Base-by-base conservation (phyloP, 495 filamentous ascomycete species). In the Pyronema omphalodes region DNA sequence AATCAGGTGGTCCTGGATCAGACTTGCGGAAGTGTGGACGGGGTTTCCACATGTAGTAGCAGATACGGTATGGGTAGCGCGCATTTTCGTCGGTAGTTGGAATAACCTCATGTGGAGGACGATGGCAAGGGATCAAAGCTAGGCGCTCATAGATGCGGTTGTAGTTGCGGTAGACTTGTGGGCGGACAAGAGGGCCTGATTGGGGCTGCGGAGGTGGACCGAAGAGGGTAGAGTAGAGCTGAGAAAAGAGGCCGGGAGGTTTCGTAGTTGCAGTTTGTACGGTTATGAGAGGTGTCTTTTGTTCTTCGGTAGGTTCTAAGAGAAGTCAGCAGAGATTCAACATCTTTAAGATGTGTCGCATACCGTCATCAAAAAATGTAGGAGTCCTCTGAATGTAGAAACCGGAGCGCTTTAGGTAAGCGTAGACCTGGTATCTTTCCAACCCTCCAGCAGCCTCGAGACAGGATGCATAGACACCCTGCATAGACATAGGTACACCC, bases 361-460 rank as follows among this genome's bases (percentile, higher is more conserved):
- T 52, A 52, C 49, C 41, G n/a, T 67, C 70, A 41, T 71, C 59
- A 71, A 75, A 53, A 7, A 61, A 80, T 1, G 68, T 69, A 7
- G 79, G 76, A 5, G 86, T 81, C 39, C 91, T 73, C 40, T 78
- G 69, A 23, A 95, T 71, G 7, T 81, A 74, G 68, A 94, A 96
- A 6, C 91, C 91, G 35, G 75, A 70, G n/a, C 91, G 72, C 65
- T 80, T 89, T 57, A 98, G 71, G 36, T 84, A 79, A 2, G 84
- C 75, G 61, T 84, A 98, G 2, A 98, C 91, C 19, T 81, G 79
- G 62, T 84, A 96, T 57, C 85, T 76, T 60, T 93, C 88, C n/a
- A 94, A 50, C 69, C 81, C 53, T 77, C 78, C 14, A 70, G 67
- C 11, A 81, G 84, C 58, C 85, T 74, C 57, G 86, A 79, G 40